phyloP scores from a whole-genome alignment of 129 eudicot genomes.

The Flaveria trinervia region DNA sequence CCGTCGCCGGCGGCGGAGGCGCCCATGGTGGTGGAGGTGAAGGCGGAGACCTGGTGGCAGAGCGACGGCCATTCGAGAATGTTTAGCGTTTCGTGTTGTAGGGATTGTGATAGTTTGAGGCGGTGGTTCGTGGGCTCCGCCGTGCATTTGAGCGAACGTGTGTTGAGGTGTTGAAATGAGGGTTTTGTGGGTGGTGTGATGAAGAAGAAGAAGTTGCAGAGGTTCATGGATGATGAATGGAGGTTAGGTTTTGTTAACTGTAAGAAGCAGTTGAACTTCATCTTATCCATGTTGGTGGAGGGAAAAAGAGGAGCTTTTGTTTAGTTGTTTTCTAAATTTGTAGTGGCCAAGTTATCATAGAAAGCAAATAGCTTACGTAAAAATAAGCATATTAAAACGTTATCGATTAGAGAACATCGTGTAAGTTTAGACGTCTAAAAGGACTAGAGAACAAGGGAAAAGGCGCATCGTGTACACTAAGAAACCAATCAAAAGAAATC shows the following conservation, averaged over 20 bases:
- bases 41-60: conserved; percentile 73
- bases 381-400: too few relatives aligned
- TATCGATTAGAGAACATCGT: too few relatives aligned
- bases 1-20: conserved; percentile 46
- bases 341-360: too few relatives aligned
- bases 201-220: conserved; percentile 38
- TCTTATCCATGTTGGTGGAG: conserved; percentile 32
- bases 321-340: too few relatives aligned
- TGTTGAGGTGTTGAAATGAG: conserved; percentile 17
- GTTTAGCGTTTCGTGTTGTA: conserved; percentile 62
- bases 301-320: not conserved
- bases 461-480: too few relatives aligned
- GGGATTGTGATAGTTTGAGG: conserved; percentile 55
- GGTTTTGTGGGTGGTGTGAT: conserved; percentile 32
- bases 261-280: not conserved
- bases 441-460: too few relatives aligned
- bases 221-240: conserved; percentile 43
- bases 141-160: conserved; percentile 30
- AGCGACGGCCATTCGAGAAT: conserved; percentile 86
- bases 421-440: too few relatives aligned
- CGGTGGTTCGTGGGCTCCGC: conserved; percentile 29
- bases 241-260: conserved; percentile 17
- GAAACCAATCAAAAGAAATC: too few relatives aligned
- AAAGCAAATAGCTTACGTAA: too few relatives aligned
- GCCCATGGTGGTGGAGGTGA: conserved; percentile 89